These are phyloP conservation scores for Xylaria intraflava DNA, from an alignment of 495 filamentous ascomycete genomes.

Conservation along the genomic window DNA sequence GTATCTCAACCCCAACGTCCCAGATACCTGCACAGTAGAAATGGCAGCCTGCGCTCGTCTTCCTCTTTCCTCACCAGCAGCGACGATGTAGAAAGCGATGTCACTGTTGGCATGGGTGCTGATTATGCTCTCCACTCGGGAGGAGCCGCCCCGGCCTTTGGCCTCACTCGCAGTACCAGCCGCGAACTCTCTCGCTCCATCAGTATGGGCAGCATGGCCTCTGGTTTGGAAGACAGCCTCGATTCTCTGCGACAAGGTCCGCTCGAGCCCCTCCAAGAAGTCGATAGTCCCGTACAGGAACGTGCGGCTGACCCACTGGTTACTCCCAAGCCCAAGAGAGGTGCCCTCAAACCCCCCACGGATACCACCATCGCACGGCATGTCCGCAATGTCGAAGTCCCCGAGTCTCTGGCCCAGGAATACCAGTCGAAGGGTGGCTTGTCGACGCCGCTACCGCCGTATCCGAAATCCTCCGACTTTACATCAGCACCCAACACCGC, in stretches of 20 bases:
- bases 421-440: slow-evolving; percentile 58
- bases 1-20: slow-evolving; percentile 49
- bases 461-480: slow-evolving; percentile 47
- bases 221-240: slow-evolving; percentile 71
- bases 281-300: slow-evolving; percentile 34
- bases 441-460: slow-evolving; percentile 39
- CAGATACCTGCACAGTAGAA: slow-evolving; percentile 65
- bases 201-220: slow-evolving; percentile 93
- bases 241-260: slow-evolving; percentile 46
- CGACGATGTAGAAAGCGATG: slow-evolving; percentile 59
- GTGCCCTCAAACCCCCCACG: slow-evolving; percentile 55
- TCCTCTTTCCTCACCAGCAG: slow-evolving; percentile 64
- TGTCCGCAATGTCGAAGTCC: slow-evolving; percentile 80
- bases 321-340: slow-evolving; percentile 46
- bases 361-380: slow-evolving; percentile 87
- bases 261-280: slow-evolving; percentile 47
- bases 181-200: slow-evolving; percentile 66
- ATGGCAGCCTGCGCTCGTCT: slow-evolving; percentile 72
- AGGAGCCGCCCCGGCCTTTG: slow-evolving; percentile 59
- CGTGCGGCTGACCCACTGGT: slow-evolving; percentile 26
- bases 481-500: slow-evolving; percentile 42
- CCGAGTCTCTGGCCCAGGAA: slow-evolving; percentile 79
- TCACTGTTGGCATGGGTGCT: slow-evolving; percentile 58
- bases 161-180: slow-evolving; percentile 45
- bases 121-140: slow-evolving; percentile 84